Base-by-base conservation (phyloP, 225 moss, liverwort and hornwort genomes). In the Antitrichia curtipendula region DNA sequence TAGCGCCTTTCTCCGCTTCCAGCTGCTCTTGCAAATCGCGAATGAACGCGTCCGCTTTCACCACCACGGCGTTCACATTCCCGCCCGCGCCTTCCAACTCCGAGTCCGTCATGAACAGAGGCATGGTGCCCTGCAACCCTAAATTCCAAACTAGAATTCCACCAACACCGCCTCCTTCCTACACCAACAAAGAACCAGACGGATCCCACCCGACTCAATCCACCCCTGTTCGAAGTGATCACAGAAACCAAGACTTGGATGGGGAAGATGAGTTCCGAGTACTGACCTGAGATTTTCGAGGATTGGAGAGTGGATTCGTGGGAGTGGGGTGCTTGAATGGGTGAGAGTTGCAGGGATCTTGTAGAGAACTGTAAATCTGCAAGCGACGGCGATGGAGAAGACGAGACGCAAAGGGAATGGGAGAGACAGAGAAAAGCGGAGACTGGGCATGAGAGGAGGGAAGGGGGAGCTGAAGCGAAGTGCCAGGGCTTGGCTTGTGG, bases 1-100 rank as follows among this genome's bases (percentile, higher is more conserved):
- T 95, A 15, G 95, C 93, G 22, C 94, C 94, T 69, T 96, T 96
- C 85, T 96, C 95, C 14, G 93, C 93, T 85, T 96, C 96, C 86
- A 95, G 88, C 91, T 96, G 96, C 92, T 85, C 90, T 81, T 92
- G 93, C 89, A 98, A 93, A 43, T 92, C 95, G 18, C 88, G 90
- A 62, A 98, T 92, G 78, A 90, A 94, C 12, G 90, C 87, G 49
- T 93, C 93, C 25, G 92, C 98, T 61, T 90, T 94, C 63, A 52
- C 87, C 70, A 93, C 90, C 9, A 95, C 89, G 57, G 89, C 96
- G 40, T 71, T 49, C 59, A 92, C 89, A 56, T 92, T 91, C 78
- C 74, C 94, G 85, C 40, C 78, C 66, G 40, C 94, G 76, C 40
- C 88, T 88, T 90, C 91, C 85, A 95, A 90, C 92, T 96, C 86